Evolutionary conservation across 257 asterid genomes (phyloP), one percentile per base, ranked within the genome.

Genomic region (Solanum megistacrolobum): DNA sequence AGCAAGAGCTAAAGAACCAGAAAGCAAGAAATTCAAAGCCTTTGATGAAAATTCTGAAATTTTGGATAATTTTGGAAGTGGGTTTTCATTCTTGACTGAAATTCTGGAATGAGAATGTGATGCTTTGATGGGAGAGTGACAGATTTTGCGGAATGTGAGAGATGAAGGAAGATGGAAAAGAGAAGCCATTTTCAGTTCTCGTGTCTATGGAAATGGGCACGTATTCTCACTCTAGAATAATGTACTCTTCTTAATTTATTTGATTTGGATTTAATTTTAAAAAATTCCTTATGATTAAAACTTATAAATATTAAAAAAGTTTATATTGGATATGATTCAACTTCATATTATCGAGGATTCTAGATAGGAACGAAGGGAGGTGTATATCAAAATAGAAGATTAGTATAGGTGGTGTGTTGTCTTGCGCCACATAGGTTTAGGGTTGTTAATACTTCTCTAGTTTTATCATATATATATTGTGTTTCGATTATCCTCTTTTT

Each of bases 1-100:
- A 34, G 96, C 92, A 38, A 96, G 94, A 85, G 97, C 94, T 34
- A 96, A 92, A 85, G 98, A 90, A 85, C 94, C 94, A 16, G 98
- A 93, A 8, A 97, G 87, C 85, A 95, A 88, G 89, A 91, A 86
- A 88, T 90, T 95, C 92, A 90, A 38, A 35, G 96, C 74, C 72
- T 92, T 94, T 91, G 96, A 91, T 38, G 91, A 88, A 86, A 92
- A 27, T 86, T 90, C 87, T 36, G 95, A 88, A 83, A 93, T 91
- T 88, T 90, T 87, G 71, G 92, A 86, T 76, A 90, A 60, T 5
- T 82, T 18, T 0, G 29, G 88, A 7, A 35, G 31, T 74, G 91
- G 75, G 2, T 87, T 91, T 25, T 69, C 87, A 82, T 20, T 48
- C 55, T 13, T 81, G 20, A 88, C 23, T 35, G 86, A 9, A 27